A percentile compares a stretch with the other conserved stretches of the same genome.
Conservation (phyloP, 2,329 filamentous ascomycete species). For the Cladophialophora psammophila region DNA sequence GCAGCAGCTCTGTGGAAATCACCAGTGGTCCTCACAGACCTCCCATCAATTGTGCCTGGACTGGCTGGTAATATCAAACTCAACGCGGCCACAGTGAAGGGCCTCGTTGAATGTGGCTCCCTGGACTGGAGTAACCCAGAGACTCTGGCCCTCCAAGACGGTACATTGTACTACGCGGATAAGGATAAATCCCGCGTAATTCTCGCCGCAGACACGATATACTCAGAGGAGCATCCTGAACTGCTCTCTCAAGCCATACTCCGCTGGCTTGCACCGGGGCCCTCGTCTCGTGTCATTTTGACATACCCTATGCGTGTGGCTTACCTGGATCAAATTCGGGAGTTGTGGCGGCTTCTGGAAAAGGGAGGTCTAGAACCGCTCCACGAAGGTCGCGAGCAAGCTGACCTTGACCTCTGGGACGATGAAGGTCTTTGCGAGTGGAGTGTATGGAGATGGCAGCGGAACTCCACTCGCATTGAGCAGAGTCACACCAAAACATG, state of each 20-base stretch:
- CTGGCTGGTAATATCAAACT: constrained; percentile 72
- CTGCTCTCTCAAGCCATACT: constrained; percentile 48
- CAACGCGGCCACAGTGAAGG: constrained; percentile 70
- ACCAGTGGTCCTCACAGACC: constrained; percentile 79
- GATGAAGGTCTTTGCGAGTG: constrained; percentile 56
- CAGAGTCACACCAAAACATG: background rate
- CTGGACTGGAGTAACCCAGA: constrained; percentile 51
- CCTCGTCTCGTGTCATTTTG: constrained; percentile 47
- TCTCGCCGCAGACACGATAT: constrained; percentile 53
- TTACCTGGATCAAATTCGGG: constrained; percentile 53
- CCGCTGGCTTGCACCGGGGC: constrained; percentile 45
- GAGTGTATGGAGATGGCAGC: constrained; percentile 56
- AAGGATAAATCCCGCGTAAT: constrained; percentile 47
- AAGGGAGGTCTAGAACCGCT: constrained; percentile 47
- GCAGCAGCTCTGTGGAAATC: constrained; percentile 74
- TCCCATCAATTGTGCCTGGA: constrained; percentile 83
- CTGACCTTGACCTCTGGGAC: constrained; percentile 55
- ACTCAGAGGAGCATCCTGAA: constrained; percentile 52
- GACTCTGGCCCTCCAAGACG: constrained; percentile 32
- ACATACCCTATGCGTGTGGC: constrained; percentile 51
- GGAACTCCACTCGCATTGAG: background rate
- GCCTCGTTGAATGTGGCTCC: constrained; percentile 74
- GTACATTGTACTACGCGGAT: constrained; percentile 24
- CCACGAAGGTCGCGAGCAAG: constrained; percentile 55
- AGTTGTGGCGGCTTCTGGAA: constrained; percentile 52